Evolutionary conservation across 352 stramenopile species (phyloP).

Genomic region (Phytophthora parvispora): DNA sequence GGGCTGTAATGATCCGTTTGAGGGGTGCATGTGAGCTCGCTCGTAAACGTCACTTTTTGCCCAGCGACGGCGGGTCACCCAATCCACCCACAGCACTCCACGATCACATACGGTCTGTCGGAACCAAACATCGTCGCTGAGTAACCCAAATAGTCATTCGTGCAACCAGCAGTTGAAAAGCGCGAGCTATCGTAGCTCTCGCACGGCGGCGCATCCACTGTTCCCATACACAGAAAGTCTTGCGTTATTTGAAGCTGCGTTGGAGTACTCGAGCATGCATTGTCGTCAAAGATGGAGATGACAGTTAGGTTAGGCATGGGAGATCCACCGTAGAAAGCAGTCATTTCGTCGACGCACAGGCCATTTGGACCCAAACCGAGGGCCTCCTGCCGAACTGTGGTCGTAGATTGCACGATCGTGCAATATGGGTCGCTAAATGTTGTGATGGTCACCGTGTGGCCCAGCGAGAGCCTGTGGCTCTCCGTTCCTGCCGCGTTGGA

Average conservation of each 20-base stretch:
- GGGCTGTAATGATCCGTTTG: conserved; percentile 7
- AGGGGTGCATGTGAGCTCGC: not conserved
- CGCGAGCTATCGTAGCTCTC: not conserved
- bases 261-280: conserved; percentile 1
- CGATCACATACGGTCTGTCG: conserved; percentile 8
- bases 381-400: not conserved
- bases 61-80: not conserved
- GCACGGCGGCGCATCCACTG: not conserved
- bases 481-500: conserved; percentile 2
- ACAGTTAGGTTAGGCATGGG: not conserved
- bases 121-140: not conserved
- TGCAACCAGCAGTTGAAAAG: not conserved
- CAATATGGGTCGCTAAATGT: conserved; percentile 1
- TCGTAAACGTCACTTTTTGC: not conserved
- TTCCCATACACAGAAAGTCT: conserved; percentile 1
- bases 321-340: not conserved
- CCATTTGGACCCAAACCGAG: not conserved
- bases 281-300: conserved; percentile 5
- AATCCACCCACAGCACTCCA: conserved; percentile 9
- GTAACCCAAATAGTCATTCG: not conserved
- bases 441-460: not conserved
- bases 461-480: conserved; percentile 6
- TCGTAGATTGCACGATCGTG: not conserved
- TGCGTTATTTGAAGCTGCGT: conserved; percentile 2
- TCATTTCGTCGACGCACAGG: not conserved